Conservation (phyloP, 345 rosid species). For the Lumnitzera littorea region DNA sequence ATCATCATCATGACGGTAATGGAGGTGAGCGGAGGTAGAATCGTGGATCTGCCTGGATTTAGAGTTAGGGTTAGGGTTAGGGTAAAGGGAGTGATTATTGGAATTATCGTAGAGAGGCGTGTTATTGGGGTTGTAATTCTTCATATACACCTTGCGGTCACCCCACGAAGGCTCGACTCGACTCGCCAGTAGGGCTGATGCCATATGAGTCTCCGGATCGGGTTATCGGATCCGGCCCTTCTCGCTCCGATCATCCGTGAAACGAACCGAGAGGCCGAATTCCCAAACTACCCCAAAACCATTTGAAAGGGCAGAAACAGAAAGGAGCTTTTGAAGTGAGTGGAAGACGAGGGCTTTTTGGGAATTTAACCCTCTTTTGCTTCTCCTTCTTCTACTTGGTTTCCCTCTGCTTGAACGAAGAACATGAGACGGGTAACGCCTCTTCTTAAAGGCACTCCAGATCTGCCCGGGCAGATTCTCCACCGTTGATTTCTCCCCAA, state of each 20-base stretch:
- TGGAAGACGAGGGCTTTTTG: conserved; percentile 8
- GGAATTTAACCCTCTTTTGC: conserved; percentile 7
- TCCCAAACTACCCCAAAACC: too few species aligned
- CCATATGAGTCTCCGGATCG: conserved; percentile 17
- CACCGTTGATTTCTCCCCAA: conserved; percentile 23
- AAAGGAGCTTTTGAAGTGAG: too few species aligned
- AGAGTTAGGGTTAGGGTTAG: conserved; percentile 10
- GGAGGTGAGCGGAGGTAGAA: conserved; percentile 12
- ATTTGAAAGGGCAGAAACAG: too few species aligned
- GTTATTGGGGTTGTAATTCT: conserved; percentile 19
- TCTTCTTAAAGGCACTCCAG: conserved; percentile 32
- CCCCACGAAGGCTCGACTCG: conserved; percentile 36
- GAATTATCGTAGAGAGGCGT: background rate
- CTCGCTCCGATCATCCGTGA: conserved; percentile 7
- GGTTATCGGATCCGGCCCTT: conserved; percentile 7
- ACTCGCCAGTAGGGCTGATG: conserved; percentile 30
- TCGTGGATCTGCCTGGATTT: conserved; percentile 1
- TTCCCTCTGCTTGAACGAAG: conserved; percentile 9
- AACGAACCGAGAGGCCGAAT: too few species aligned
- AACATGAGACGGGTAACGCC: conserved; percentile 5
- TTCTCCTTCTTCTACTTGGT: background rate
- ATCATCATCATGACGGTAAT: conserved; percentile 4
- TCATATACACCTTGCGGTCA: conserved; percentile 27
- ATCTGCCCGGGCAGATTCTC: conserved; percentile 31
- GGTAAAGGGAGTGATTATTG: conserved; percentile 7